These are phyloP conservation scores for Zopfochytrium polystomum DNA, from an alignment of 371 early-diverging fungal genomes.

Conservation along the genomic window DNA sequence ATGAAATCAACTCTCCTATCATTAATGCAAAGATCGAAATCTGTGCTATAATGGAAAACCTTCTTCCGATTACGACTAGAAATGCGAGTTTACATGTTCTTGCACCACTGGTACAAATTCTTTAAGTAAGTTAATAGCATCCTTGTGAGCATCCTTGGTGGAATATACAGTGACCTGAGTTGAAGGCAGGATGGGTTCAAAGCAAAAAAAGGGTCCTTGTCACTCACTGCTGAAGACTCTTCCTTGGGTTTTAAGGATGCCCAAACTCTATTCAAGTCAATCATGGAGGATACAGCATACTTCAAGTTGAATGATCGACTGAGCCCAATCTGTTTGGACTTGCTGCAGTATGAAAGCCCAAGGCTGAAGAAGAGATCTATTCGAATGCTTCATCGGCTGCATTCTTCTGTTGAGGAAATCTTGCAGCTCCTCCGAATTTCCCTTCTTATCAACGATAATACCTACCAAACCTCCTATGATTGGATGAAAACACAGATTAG, in stretches of 20 bases:
- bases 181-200: neutral
- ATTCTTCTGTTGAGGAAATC: constrained; percentile 44
- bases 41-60: constrained; percentile 47
- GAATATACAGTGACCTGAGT: neutral
- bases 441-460: constrained; percentile 43
- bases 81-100: constrained; percentile 38
- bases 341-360: constrained; percentile 50
- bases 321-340: constrained; percentile 52
- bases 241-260: constrained; percentile 10
- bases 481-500: constrained; percentile 40
- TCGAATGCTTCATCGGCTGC: constrained; percentile 53
- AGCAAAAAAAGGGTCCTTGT: neutral
- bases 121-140: constrained; percentile 5
- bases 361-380: constrained; percentile 46
- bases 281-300: constrained; percentile 24
- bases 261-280: constrained; percentile 4
- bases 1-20: constrained; percentile 42
- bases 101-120: constrained; percentile 19
- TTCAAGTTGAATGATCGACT: constrained; percentile 35
- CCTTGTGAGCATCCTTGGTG: neutral
- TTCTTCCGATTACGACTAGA: constrained; percentile 47
- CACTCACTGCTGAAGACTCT: neutral
- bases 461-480: constrained; percentile 41
- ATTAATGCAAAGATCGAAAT: constrained; percentile 54
- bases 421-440: constrained; percentile 22